Base-by-base conservation (phyloP, 2,329 filamentous ascomycete species). In the Arachnomyces sp. region DNA sequence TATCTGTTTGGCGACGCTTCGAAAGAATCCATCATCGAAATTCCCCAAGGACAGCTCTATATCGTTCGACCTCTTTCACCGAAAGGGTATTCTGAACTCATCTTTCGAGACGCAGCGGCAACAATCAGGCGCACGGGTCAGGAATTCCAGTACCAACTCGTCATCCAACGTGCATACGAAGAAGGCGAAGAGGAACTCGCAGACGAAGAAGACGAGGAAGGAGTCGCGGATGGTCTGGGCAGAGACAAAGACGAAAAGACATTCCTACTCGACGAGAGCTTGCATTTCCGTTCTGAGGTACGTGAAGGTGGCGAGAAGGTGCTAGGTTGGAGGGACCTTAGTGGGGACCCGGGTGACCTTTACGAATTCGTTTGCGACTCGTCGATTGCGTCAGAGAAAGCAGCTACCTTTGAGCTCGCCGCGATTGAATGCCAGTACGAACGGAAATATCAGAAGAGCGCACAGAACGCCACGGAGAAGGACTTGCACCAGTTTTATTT, bases 11-110 rank as follows among this genome's bases (percentile, higher is more conserved):
- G 82, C 50, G 88, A 93, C 62, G 78, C 78, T 56, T 86, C 80
- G 61, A 90, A 95, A 64, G 89, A 96, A 70, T 84, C 87, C 35
- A 80, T 98, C 59, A 87, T 95, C 66, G 89, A 96, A 61, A 82
- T 98, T 32, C 81, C 89, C 12, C 88, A 96, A 65, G 92, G 92
- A 59, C 89, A 96, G 65, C 86, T 98, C 33, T 98, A 95, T 65
- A 83, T 98, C 52, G 92, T 98, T 54, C 86, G 92, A 54, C 92
- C 92, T 8, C 78, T 87, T 36, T 96, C 90, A 6, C 88, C 90
- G 42, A 98, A 98, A 65, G 92, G 92, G 50, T 96, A 95, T 63
- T 95, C 90, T 1, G 92, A 98, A 66, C 87, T 96, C 60, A 94
- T 98, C 66, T 98, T 95, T 75, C 95, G 92, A 65, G 92, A 98